Percentiles rank a stretch among this genome's conserved stretches.
These are phyloP conservation scores for Mycena latifolia DNA, from an alignment of 768 basidiomycete genomes.

Conservation along the genomic window DNA sequence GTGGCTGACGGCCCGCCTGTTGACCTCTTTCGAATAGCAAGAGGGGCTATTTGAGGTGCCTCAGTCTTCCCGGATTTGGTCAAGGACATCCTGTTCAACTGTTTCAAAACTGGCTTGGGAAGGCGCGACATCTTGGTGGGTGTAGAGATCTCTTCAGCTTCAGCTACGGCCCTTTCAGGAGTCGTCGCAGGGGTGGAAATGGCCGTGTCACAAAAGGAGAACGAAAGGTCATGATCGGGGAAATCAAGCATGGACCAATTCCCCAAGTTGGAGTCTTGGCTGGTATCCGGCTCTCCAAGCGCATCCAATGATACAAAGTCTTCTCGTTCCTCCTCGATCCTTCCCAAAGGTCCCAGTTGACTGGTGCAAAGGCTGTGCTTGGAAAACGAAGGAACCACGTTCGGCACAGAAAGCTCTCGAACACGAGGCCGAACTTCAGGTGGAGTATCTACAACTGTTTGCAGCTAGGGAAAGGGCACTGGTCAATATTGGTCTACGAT, in stretches of 20 bases:
- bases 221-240: slow-evolving; percentile 23
- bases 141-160: slow-evolving; percentile 7
- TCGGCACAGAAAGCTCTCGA: slow-evolving; percentile 27
- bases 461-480: slow-evolving; percentile 3
- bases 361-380: slow-evolving; percentile 36
- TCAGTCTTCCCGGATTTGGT: slow-evolving; percentile 18
- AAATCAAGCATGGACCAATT: slow-evolving; percentile 32
- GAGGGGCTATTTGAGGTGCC: slow-evolving; percentile 11
- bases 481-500: not conserved
- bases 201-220: slow-evolving; percentile 20
- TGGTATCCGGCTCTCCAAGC: slow-evolving; percentile 1
- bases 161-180: slow-evolving; percentile 4
- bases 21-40: slow-evolving; percentile 26
- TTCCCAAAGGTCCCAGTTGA: slow-evolving; percentile 33
- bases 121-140: slow-evolving; percentile 37
- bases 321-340: slow-evolving; percentile 37
- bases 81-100: slow-evolving; percentile 38
- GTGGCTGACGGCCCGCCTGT: slow-evolving; percentile 18
- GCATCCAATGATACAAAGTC: slow-evolving; percentile 2
- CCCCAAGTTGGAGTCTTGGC: slow-evolving; percentile 19
- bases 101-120: slow-evolving; percentile 41
- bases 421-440: slow-evolving; percentile 14
- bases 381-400: slow-evolving; percentile 36
- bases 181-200: slow-evolving; percentile 7
- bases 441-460: not conserved